These are phyloP conservation scores for Sarocladium brachiariae DNA, from an alignment of 2,329 filamentous ascomycete species.

Conservation along the genomic window DNA sequence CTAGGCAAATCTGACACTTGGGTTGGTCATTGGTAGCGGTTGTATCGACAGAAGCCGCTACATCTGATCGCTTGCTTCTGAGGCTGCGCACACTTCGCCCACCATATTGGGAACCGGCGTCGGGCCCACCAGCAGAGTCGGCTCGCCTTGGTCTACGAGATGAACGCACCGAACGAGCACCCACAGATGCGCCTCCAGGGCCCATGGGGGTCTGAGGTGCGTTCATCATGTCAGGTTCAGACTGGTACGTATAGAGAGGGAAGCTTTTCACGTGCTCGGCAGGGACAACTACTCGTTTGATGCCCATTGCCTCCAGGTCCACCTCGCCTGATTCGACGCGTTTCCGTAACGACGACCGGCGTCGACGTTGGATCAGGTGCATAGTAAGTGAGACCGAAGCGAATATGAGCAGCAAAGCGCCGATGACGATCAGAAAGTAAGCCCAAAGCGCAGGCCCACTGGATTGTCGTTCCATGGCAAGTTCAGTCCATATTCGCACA, in stretches of 20 bases:
- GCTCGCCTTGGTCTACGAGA: conserved; percentile 23
- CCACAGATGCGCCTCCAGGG: conserved; percentile 21
- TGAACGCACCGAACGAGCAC: conserved; percentile 22
- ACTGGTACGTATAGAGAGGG: conserved; percentile 71
- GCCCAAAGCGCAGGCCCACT: conserved; percentile 72
- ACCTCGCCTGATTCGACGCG: conserved; percentile 73
- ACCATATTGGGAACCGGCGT: conserved; percentile 17
- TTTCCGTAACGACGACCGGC: conserved; percentile 59
- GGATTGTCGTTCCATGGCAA: conserved; percentile 38
- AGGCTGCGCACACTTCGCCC: conserved; percentile 23
- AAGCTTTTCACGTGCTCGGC: conserved; percentile 63
- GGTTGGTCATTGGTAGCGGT: conserved; percentile 62
- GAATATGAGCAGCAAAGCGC: conserved; percentile 62
- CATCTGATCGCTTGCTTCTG: conserved; percentile 31
- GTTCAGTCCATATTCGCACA: conserved; percentile 52
- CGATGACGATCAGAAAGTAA: conserved; percentile 65
- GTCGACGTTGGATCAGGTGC: conserved; percentile 68
- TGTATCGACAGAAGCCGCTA: conserved; percentile 27
- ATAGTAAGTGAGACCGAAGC: conserved; percentile 61
- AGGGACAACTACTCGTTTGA: conserved; percentile 76
- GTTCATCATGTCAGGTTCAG: conserved; percentile 37
- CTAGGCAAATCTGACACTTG: conserved; percentile 83
- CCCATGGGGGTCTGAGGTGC: conserved; percentile 28
- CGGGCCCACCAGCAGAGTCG: conserved; percentile 23
- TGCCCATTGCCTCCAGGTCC: conserved; percentile 78